Conservation (phyloP, 768 basidiomycete genomes). For the Tephrocybe sp. region DNA sequence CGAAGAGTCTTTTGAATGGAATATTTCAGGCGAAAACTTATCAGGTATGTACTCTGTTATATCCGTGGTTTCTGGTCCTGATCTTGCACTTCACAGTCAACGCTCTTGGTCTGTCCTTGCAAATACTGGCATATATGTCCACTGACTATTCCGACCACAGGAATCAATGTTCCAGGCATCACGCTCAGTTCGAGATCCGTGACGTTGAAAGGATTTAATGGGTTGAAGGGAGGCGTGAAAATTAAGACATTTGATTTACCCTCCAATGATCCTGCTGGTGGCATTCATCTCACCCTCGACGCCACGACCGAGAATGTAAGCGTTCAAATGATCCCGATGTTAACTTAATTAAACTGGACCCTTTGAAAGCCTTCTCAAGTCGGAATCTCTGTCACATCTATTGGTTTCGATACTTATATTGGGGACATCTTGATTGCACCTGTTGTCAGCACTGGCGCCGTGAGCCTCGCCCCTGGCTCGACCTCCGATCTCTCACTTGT, state of each 20-base stretch:
- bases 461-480: constrained; percentile 55
- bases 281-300: constrained; percentile 66
- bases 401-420: constrained; percentile 62
- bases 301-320: constrained; percentile 60
- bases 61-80: not conserved
- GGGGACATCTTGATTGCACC: constrained; percentile 57
- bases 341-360: not conserved
- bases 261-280: constrained; percentile 67
- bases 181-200: constrained; percentile 55
- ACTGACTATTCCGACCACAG: constrained; percentile 28
- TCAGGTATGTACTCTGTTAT: constrained; percentile 40
- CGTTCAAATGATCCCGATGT: not conserved
- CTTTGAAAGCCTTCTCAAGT: constrained; percentile 66
- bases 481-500: constrained; percentile 52
- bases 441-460: constrained; percentile 45
- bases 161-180: constrained; percentile 59
- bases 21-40: constrained; percentile 63
- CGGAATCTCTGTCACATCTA: constrained; percentile 59
- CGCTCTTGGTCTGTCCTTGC: constrained; percentile 44
- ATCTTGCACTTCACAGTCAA: constrained; percentile 37
- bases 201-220: constrained; percentile 70
- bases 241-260: constrained; percentile 73
- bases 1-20: constrained; percentile 67
- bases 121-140: not conserved
- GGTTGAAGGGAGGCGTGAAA: constrained; percentile 57